Conservation (phyloP, 164 flowering plant species). For the Berberis vulgaris region DNA sequence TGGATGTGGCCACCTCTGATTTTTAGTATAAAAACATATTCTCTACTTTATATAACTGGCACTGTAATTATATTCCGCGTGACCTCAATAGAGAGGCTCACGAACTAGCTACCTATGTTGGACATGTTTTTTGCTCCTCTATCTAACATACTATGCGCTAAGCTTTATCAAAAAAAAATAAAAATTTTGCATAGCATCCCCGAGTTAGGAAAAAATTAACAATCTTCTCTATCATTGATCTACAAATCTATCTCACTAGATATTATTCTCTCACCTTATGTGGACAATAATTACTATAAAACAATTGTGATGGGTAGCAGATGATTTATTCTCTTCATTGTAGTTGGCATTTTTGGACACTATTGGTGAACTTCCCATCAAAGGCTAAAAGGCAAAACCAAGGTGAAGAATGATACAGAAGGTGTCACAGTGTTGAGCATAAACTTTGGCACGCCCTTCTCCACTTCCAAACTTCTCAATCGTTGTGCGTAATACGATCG, state of each 20-base stretch:
- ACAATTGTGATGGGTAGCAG: slow-evolving; percentile 17
- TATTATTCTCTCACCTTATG: slow-evolving; percentile 13
- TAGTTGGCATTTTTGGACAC: not conserved
- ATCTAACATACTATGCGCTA: no score
- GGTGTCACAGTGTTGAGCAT: not conserved
- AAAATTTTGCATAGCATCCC: no score
- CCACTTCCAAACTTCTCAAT: not conserved
- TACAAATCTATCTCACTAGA: slow-evolving; percentile 9
- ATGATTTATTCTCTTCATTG: slow-evolving; percentile 12
- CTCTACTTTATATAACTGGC: no score
- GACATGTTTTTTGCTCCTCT: no score
- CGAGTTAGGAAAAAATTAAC: no score
- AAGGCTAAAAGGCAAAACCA: not conserved
- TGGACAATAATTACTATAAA: slow-evolving; percentile 25
- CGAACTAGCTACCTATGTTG: no score
- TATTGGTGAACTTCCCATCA: not conserved
- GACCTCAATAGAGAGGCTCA: no score
- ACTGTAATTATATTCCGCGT: no score
- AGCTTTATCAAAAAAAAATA: no score
- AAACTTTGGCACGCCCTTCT: not conserved
- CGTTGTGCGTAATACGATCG: not conserved
- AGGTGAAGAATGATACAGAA: not conserved
- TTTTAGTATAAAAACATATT: no score
- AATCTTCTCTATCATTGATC: slow-evolving; percentile 13
- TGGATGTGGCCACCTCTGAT: no score